phyloP scores from a whole-genome alignment of 805 yeast genomes.

The Metschnikowia dekortorum region DNA sequence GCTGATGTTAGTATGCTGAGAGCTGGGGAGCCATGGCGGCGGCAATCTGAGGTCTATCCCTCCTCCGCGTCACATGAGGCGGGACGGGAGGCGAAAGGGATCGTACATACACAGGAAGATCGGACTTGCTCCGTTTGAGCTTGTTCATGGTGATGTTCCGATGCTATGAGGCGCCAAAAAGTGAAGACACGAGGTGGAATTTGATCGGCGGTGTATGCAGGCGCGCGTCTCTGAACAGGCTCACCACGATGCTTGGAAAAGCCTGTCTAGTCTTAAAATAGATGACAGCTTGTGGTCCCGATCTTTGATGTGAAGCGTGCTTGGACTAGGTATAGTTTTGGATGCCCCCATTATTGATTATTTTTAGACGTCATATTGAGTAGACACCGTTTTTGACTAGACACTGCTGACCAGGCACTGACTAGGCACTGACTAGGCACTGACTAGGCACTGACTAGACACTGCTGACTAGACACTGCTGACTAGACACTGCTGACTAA shows the following conservation, averaged over 20 bases:
- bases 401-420: no score
- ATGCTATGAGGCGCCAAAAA: not conserved
- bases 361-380: no score
- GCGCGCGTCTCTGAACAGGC: conserved; percentile 1
- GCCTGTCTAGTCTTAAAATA: not conserved
- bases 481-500: no score
- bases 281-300: not conserved
- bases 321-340: no score
- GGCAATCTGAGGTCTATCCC: not conserved
- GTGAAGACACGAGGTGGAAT: conserved; percentile 4
- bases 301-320: no score
- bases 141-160: conserved; percentile 9
- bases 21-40: not conserved
- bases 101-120: conserved; percentile 43
- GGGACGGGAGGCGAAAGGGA: no score
- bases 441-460: no score
- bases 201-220: conserved; percentile 3
- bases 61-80: not conserved
- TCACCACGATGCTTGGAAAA: not conserved
- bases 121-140: conserved; percentile 28
- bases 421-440: no score
- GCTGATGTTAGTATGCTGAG: conserved; percentile 6
- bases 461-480: no score
- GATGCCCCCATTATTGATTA: no score
- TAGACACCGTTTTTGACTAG: no score